phyloP scores from a whole-genome alignment of 106 monocot species.

The Acorus gramineus region DNA sequence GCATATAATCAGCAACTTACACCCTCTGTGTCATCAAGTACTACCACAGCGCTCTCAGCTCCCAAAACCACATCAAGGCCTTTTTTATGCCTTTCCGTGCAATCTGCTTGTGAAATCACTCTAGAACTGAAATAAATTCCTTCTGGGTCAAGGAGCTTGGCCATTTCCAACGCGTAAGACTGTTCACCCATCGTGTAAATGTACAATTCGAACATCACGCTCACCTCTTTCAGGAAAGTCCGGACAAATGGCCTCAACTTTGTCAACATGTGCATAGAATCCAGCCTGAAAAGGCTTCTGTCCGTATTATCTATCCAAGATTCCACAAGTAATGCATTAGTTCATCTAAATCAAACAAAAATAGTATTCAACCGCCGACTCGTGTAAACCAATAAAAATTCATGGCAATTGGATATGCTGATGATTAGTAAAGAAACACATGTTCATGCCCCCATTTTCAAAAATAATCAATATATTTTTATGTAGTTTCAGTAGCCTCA shows the following conservation, averaged over 20 bases:
- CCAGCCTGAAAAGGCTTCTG: constrained; percentile 56
- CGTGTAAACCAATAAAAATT: too few relatives aligned
- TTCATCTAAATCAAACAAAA: background rate
- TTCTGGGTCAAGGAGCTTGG: constrained; percentile 71
- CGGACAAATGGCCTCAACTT: constrained; percentile 84
- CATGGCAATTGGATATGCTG: too few relatives aligned
- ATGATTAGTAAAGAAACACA: too few relatives aligned
- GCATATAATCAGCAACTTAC: constrained; percentile 26
- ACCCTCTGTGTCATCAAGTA: constrained; percentile 89
- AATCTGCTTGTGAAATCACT: constrained; percentile 78
- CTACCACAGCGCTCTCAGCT: constrained; percentile 68
- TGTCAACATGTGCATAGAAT: constrained; percentile 64
- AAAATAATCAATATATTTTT: too few relatives aligned
- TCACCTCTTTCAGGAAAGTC: constrained; percentile 75
- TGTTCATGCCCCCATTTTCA: too few relatives aligned
- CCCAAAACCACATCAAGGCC: constrained; percentile 93
- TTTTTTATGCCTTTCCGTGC: constrained; percentile 64
- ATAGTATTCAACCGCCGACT: too few relatives aligned
- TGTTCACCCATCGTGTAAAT: constrained; percentile 90
- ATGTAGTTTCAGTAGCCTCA: too few relatives aligned
- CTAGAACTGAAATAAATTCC: constrained; percentile 59
- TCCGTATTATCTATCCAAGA: constrained; percentile 30
- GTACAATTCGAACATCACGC: constrained; percentile 77
- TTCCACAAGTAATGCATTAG: background rate
- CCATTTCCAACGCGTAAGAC: constrained; percentile 81